Evolutionary conservation across 768 basidiomycete species (phyloP).

Genomic region (Pholiota molesta): DNA sequence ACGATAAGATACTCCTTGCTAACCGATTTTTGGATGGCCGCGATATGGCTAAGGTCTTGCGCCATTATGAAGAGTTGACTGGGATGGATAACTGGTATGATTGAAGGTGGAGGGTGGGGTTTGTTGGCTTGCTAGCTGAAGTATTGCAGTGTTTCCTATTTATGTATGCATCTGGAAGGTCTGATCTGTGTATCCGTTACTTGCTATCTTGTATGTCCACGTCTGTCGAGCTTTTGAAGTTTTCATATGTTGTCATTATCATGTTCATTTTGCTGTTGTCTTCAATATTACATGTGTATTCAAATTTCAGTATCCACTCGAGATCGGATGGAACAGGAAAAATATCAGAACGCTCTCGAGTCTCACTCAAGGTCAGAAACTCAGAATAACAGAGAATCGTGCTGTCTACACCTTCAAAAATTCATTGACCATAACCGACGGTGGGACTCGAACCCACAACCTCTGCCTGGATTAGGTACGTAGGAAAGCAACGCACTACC

Average conservation of each 20-base stretch:
- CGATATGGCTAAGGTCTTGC: conserved; percentile 53
- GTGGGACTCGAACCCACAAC: conserved; percentile 28
- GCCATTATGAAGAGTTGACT: conserved; percentile 55
- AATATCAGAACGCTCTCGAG: too few relatives aligned
- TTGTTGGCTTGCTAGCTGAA: background rate
- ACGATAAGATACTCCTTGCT: conserved; percentile 49
- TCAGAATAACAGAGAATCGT: too few relatives aligned
- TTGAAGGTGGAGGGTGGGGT: background rate
- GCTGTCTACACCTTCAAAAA: too few relatives aligned
- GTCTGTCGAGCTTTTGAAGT: background rate
- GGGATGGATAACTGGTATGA: conserved; percentile 47
- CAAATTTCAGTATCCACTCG: background rate
- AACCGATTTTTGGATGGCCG: conserved; percentile 52
- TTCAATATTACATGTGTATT: background rate
- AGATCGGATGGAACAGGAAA: too few relatives aligned
- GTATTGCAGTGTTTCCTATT: background rate
- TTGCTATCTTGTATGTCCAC: background rate
- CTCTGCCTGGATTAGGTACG: conserved; percentile 21
- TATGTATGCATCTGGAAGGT: background rate
- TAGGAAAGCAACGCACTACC: conserved; percentile 28
- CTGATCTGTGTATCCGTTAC: background rate
- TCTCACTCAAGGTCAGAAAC: too few relatives aligned
- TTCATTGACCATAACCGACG: conserved; percentile 14
- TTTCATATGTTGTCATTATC: background rate
- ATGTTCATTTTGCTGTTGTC: background rate